Base-by-base conservation (phyloP, 129 eudicot species). In the Helianthus tuberosus region DNA sequence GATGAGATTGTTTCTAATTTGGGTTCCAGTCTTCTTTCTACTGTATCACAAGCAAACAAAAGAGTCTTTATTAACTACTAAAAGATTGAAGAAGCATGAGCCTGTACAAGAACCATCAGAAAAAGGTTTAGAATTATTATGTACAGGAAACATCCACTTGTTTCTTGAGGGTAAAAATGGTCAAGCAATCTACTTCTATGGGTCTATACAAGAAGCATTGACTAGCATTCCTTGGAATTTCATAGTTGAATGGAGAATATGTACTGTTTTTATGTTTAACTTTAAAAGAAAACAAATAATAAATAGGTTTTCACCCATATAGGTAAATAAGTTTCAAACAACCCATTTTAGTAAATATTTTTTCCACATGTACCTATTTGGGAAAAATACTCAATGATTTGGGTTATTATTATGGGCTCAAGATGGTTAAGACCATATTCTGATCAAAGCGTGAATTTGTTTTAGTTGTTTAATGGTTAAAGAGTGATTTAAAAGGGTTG, bases 121-220 rank as follows among this genome's bases (percentile, higher is more conserved):
- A 9, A 95, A 84, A 70, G 97, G 94, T 68, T 73, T 91, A 72
- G 97, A 91, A 82, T 82, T 86, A 68, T 77, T 95, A 46, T 80
- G 82, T 74, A 76, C 86, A 7, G 78, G 86, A 46, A 87, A 85
- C 67, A 73, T 85, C 70, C 96, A 84, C 86, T 76, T 95, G 74
- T 85, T 92, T 62, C 89, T 91, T 32, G 92, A 95, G 84, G 87
- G 96, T 64, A 87, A 76, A 91, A 85, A 73, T 95, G 99, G 99
- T 85, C 97, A 7, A 83, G 87, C 63, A 79, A 85, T 83, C 75
- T 95, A 62, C 88, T 95, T 75, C 80, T 79, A 6, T 95, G 99
- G 99, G 86, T 92, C 3, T 3, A 3, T 29, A 29, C 35, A 29
- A 29, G 35, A 29, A 29, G 0, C 35, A 29, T 29, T 29, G 35